Conservation (phyloP, 23 red algal species). For the Pyropia haitanensis region DNA sequence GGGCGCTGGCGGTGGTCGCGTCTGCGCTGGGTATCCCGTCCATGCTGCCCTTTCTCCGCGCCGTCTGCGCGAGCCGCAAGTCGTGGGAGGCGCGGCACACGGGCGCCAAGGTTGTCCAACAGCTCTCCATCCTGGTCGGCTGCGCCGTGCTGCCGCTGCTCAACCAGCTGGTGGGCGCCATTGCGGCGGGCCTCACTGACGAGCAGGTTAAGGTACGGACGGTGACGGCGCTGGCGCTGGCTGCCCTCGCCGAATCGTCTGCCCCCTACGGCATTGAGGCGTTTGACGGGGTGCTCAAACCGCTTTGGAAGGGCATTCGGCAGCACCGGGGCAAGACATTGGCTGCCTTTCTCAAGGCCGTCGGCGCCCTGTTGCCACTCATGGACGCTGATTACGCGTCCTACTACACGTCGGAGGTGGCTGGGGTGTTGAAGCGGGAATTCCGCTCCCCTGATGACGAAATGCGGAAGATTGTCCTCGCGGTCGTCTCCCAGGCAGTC, state of each 20-base stretch:
- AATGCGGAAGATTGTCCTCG: constrained; percentile 81
- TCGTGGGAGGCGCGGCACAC: constrained; percentile 92
- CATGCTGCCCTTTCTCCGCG: constrained; percentile 69
- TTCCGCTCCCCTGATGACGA: constrained; percentile 81
- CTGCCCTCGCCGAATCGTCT: constrained; percentile 69
- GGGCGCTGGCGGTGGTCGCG: constrained; percentile 83
- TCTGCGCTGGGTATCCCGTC: constrained; percentile 76
- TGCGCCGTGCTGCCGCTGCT: constrained; percentile 71
- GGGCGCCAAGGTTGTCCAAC: constrained; percentile 77
- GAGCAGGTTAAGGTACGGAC: constrained; percentile 81
- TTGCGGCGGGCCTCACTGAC: constrained; percentile 48
- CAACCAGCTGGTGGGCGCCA: constrained; percentile 63
- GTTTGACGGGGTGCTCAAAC: constrained; percentile 74
- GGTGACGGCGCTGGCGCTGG: constrained; percentile 69
- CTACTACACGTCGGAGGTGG: constrained; percentile 77
- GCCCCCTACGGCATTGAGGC: constrained; percentile 91
- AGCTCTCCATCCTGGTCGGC: constrained; percentile 73
- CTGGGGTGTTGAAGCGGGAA: constrained; percentile 61
- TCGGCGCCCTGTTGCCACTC: constrained; percentile 69
- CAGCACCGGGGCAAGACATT: constrained; percentile 73
- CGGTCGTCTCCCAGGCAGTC: constrained; percentile 74
- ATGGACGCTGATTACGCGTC: constrained; percentile 86
- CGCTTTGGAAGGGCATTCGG: constrained; percentile 80
- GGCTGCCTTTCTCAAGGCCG: constrained; percentile 78
- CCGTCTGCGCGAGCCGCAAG: constrained; percentile 85